A percentile compares a stretch with the other conserved stretches of the same genome.
phyloP scores from a whole-genome alignment of 768 basidiomycete genomes.

The Agrocybe pediades region DNA sequence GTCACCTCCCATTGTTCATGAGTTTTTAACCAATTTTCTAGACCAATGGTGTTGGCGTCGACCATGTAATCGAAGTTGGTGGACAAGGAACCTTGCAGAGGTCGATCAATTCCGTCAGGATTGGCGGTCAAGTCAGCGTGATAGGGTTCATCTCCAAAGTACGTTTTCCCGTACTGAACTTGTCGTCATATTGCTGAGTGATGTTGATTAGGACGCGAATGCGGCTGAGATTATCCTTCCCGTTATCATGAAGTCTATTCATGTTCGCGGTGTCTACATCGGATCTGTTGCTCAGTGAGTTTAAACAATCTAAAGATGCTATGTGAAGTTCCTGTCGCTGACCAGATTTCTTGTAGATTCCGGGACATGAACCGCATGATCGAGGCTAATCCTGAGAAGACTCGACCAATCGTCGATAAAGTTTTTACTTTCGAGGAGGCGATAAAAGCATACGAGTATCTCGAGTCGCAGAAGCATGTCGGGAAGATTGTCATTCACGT shows the following conservation, averaged over 20 bases:
- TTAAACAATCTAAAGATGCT: background rate
- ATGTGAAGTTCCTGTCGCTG: background rate
- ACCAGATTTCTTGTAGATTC: conserved; percentile 37
- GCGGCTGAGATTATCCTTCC: conserved; percentile 30
- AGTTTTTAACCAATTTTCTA: conserved; percentile 14
- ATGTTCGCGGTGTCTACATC: conserved; percentile 53
- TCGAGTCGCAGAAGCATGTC: conserved; percentile 56
- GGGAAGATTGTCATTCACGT: conserved; percentile 64
- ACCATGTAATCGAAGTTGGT: conserved; percentile 49
- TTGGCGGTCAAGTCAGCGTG: conserved; percentile 45
- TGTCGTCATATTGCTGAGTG: background rate
- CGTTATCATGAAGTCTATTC: conserved; percentile 40
- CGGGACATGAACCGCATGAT: conserved; percentile 54
- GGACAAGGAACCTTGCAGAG: conserved; percentile 51
- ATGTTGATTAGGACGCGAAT: conserved; percentile 23
- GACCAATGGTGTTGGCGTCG: conserved; percentile 39
- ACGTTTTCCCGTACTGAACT: background rate
- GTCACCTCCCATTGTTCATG: background rate
- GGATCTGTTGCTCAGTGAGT: conserved; percentile 62
- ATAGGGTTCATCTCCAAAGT: conserved; percentile 50
- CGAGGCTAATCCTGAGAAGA: conserved; percentile 37
- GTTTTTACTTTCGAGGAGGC: conserved; percentile 60
- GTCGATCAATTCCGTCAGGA: conserved; percentile 37
- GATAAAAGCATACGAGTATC: conserved; percentile 51
- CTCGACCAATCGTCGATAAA: conserved; percentile 55